These are phyloP conservation scores for Sugiyamaella xylanicola DNA, from an alignment of 1,139 yeast genomes.

Conservation along the genomic window DNA sequence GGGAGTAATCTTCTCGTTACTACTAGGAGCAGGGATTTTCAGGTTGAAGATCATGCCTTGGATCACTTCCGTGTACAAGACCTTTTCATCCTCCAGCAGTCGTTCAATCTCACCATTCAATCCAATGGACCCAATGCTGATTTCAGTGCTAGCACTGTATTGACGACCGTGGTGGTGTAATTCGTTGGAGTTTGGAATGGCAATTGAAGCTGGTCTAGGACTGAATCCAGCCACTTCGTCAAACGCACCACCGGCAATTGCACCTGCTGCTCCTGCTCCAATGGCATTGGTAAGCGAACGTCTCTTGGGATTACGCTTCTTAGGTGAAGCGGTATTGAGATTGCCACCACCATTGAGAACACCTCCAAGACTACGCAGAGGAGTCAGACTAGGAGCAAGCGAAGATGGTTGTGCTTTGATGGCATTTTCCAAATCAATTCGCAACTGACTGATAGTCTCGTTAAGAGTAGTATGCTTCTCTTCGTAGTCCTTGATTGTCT, in stretches of 20 bases:
- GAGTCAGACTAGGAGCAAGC: constrained; percentile 36
- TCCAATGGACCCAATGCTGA: constrained; percentile 35
- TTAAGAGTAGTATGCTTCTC: constrained; percentile 48
- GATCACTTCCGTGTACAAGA: constrained; percentile 79
- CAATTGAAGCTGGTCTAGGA: constrained; percentile 44
- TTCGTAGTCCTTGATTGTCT: constrained; percentile 38
- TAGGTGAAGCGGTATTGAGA: constrained; percentile 27
- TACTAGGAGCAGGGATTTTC: constrained; percentile 82
- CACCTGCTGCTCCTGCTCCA: constrained; percentile 23
- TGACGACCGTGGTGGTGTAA: constrained; percentile 31
- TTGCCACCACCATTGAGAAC: constrained; percentile 15
- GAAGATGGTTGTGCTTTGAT: constrained; percentile 41
- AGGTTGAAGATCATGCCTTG: constrained; percentile 87
- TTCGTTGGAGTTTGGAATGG: constrained; percentile 29
- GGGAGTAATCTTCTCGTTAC: constrained; percentile 75
- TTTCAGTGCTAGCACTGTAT: constrained; percentile 34
- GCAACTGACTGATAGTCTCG: constrained; percentile 67
- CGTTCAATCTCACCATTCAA: constrained; percentile 46
- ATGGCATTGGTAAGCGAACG: constrained; percentile 37
- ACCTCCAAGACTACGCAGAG: constrained; percentile 30
- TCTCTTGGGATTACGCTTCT: constrained; percentile 40
- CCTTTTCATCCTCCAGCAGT: constrained; percentile 72
- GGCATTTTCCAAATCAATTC: constrained; percentile 58
- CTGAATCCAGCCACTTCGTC: constrained; percentile 35
- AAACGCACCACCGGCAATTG: constrained; percentile 19